phyloP scores from a whole-genome alignment of 352 stramenopile genomes.

The Pythium volutum region DNA sequence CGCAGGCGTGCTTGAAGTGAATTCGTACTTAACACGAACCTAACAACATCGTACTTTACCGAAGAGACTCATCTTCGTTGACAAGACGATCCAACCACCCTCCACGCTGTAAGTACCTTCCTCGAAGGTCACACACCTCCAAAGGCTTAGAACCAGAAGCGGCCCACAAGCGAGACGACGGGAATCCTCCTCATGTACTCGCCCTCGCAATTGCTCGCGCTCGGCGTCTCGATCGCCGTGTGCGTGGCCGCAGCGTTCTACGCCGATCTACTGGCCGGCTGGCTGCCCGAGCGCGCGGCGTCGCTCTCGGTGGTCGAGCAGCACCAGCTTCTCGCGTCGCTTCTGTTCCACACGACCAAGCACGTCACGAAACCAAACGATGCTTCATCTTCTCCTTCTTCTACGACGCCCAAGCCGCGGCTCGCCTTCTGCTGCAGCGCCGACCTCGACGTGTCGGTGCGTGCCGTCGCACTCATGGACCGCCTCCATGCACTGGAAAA shows the following conservation, averaged over 20 bases:
- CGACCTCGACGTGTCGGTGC: constrained; percentile 75
- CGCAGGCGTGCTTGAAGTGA: background rate
- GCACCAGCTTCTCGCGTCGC: constrained; percentile 57
- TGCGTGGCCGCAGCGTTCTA: constrained; percentile 56
- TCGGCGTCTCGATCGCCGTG: constrained; percentile 48
- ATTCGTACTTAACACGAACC: background rate
- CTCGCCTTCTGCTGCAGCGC: constrained; percentile 83
- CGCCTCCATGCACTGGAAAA: constrained; percentile 45
- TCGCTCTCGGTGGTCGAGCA: constrained; percentile 49
- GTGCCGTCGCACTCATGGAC: constrained; percentile 71
- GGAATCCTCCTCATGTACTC: constrained; percentile 44
- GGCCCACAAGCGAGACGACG: background rate
- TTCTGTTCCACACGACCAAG: constrained; percentile 57
- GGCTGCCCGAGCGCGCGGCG: constrained; percentile 38
- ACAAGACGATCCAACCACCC: background rate
- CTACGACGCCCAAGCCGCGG: constrained; percentile 29
- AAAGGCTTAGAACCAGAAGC: background rate
- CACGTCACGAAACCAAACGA: constrained; percentile 6
- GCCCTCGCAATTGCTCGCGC: constrained; percentile 54
- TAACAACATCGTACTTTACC: background rate
- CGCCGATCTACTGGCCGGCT: constrained; percentile 45
- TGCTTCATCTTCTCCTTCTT: background rate
- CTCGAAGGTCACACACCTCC: background rate
- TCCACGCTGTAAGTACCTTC: background rate
- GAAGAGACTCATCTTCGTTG: background rate